Conservation (phyloP, 306 rosid species). For the Dryas octopetala region DNA sequence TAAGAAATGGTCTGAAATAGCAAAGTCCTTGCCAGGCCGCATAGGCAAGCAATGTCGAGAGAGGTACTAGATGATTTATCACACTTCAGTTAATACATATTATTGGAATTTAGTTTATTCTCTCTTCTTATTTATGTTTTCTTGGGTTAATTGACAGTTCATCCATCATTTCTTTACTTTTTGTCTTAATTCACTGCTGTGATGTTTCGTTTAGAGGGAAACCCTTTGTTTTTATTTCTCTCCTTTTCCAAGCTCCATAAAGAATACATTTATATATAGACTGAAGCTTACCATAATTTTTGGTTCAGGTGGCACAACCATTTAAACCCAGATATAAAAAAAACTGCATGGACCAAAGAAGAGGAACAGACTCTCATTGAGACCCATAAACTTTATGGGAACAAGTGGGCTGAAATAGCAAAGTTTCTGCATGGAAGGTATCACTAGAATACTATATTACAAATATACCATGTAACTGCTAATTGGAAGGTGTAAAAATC, state of each 20-base stretch:
- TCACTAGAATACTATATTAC: too few species aligned
- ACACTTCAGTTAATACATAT: background rate
- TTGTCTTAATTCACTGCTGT: background rate
- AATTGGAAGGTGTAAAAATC: too few species aligned
- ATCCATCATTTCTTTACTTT: background rate
- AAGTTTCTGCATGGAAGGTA: constrained; percentile 51
- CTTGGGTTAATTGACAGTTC: background rate
- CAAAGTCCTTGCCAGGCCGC: constrained; percentile 52
- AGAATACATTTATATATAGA: too few species aligned
- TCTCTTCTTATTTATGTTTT: background rate
- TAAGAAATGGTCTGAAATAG: constrained; percentile 42
- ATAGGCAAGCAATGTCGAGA: constrained; percentile 63
- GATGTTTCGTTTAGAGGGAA: background rate
- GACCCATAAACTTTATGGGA: constrained; percentile 40
- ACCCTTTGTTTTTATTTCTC: background rate
- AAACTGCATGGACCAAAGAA: constrained; percentile 42
- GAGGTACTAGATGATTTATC: constrained; percentile 23
- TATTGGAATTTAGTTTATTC: background rate
- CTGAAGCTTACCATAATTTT: background rate
- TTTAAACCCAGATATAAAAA: constrained; percentile 52
- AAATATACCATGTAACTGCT: too few species aligned
- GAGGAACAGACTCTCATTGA: constrained; percentile 41
- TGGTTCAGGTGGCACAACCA: constrained; percentile 53
- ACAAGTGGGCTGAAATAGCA: constrained; percentile 56
- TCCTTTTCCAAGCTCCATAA: background rate